These are phyloP conservation scores for Fusarium temperatum DNA, from an alignment of 2,329 filamentous ascomycete genomes.

Conservation along the genomic window DNA sequence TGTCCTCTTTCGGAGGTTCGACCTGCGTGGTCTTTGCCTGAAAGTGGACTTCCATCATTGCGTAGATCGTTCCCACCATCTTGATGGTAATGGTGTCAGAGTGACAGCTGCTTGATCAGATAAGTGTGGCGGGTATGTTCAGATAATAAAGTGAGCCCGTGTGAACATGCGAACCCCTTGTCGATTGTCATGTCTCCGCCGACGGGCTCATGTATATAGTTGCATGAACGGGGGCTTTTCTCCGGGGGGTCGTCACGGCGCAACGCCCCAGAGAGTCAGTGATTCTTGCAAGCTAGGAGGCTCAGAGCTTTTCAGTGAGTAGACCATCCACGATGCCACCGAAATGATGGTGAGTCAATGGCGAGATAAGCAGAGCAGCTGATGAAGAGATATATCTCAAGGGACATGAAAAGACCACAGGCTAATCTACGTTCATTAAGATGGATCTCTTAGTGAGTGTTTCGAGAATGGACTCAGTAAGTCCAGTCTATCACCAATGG, in stretches of 20 bases:
- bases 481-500: no score
- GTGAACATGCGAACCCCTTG: neutral
- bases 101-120: rapidly evolving
- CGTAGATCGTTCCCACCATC: neutral
- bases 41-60: neutral
- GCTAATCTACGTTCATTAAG: no score
- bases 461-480: no score
- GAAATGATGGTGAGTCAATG: neutral
- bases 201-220: neutral
- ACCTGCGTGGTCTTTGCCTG: rapidly evolving
- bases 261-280: neutral
- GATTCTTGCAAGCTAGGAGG: neutral
- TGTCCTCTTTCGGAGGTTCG: neutral
- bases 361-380: neutral
- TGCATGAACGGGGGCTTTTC: no score
- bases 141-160: rapidly evolving
- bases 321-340: neutral
- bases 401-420: rapidly evolving
- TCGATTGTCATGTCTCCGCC: neutral
- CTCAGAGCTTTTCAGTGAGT: rapidly evolving
- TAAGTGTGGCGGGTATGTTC: rapidly evolving
- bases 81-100: rapidly evolving
- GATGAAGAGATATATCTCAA: neutral
- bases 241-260: rapidly evolving
- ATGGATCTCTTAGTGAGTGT: no score